Evolutionary conservation across 768 basidiomycete species (phyloP), one percentile per base, ranked within the genome.

Genomic region (Nidula microcarpa): DNA sequence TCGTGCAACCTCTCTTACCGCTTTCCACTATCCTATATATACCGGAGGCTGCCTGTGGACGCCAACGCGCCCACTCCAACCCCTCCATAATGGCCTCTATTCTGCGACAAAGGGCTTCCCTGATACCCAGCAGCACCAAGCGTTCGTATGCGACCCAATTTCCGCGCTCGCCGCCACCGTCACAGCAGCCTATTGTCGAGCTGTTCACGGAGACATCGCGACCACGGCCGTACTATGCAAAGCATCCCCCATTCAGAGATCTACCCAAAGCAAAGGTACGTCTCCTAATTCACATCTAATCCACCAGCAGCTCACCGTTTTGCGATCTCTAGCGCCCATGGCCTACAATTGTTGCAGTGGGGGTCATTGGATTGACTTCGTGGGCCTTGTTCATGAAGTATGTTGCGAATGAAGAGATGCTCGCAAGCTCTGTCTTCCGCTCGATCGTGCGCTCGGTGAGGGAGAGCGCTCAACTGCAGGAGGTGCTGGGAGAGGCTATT

Each of bases 341-440:
- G 87, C 87, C 88, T 0, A 61, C 75, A 17, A 62, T 83, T 16
- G 68, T 85, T 35, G 78, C 71, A 0, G 67, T 81, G 43, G 71
- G 76, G 14, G 68, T 71, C 0, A 53, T 81, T 5, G 89, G 87
- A 13, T 66, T 86, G 1, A 64, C 80, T 1, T 80, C 77, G 6
- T 91, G 89, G 89, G 80, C 69, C 3, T 76, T 74, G 6, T 92
- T 92, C 65, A 76, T 89, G 59, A 74, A 78, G 32, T 84, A 81
- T 54, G 85, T 82, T 8, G 84, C 82, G 53, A 92, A 91, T 70
- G 82, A 88, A 63, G 90, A 91, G 62, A 86, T 84, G 59, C 74
- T 91, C 32, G 82, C 87, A 23, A 86, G 83, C 56, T 91, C 90
- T 3, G 83, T 91, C 33, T 82, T 86, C 54, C 79, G 81, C 44